Evolutionary conservation across 2,329 filamentous ascomycete species (phyloP), one percentile per base, ranked within the genome.

Genomic region (Karstenula rhodostoma): DNA sequence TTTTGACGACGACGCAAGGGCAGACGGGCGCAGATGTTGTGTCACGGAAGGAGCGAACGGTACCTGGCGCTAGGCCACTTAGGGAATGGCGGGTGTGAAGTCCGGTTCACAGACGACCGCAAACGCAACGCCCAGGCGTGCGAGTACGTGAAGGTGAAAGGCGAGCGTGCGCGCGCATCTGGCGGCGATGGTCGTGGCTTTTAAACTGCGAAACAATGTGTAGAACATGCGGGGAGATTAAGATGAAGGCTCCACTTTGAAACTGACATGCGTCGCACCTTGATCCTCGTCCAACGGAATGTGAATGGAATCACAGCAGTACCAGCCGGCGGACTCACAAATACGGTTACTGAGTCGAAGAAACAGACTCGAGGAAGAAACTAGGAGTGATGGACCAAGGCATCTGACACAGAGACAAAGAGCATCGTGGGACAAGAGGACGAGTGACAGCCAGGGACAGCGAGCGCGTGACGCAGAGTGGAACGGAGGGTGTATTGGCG

Each of bases 201-300:
- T 55, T 46, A 46, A 55, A 35, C 52, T 23, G 12, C 17, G 42
- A 55, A 55, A 55, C 52, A 35, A 37, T n/a, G 47, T 17, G 47
- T n/a, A 25, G 42, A 55, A 46, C 52, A 29, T 46, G 42, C 52
- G 27, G 52, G 52, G 42, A 10, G 27, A 23, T 4, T 55, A 25
- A 55, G n/a, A 55, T 55, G 52, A 46, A 32, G 52, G 40, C 13
- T 23, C 3, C 29, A 35, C 52, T 40, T 46, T 55, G 52, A 55
- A 55, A 55, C 52, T 17, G 52, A 42, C 29, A 55, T 55, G 52
- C 42, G 52, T 55, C 42, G 52, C 52, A 55, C 42, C 52, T 55
- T 47, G 12, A 32, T 47, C 42, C 52, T 46, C 47, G 52, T 35
- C 13, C 22, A 52, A 17, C 33, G 49, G 12, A 12, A 55, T 46